Base-by-base conservation (phyloP, 192 early-diverging fungal species). In the Coemansia sp. region DNA sequence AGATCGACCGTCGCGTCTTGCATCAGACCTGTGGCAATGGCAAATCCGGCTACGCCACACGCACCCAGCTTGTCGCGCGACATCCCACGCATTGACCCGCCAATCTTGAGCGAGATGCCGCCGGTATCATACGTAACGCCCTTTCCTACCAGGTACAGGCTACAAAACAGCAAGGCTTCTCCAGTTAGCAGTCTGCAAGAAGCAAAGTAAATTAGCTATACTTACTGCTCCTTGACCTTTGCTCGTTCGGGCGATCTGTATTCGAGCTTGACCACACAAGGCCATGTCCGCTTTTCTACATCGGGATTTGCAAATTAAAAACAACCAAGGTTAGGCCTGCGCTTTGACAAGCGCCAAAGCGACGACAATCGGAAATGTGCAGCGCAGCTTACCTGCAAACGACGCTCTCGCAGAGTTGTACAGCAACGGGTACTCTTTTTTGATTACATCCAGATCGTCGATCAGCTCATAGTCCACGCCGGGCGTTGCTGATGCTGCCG, bases 51-150 rank as follows among this genome's bases (percentile, higher is more conserved):
- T 30, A 85, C 83, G 6, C 84, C 80, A 17, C 89, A 85, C 20
- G 92, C 92, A 56, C 92, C 92, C 39, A 91, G 87, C 75, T 94
- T 94, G 73, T 94, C 92, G 64, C 90, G 83, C 39, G 88, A 89
- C 92, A 94, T 94, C 38, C 82, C 88, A 28, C 92, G 81, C 90
- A 93, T 93, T 30, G 80, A 62, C 41, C 89, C 91, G 45, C 85
- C 84, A 45, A 81, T 73, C 74, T 94, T 94, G 58, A 94, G 83
- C 64, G 92, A 87, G 56, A 88, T 85, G 67, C 92, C 92, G 38
- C 92, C 92, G 21, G 90, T 94, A 62, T 94, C 92, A 61, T 87
- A 93, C 23, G 91, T 92, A 18, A 93, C 90, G 54, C 92, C 92
- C 74, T 94, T 94, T 20, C 92, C 92, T 26, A 92, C 85, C 60